These are phyloP conservation scores for Gynostemma pentaphyllum DNA, from an alignment of 306 rosid species.

Conservation along the genomic window DNA sequence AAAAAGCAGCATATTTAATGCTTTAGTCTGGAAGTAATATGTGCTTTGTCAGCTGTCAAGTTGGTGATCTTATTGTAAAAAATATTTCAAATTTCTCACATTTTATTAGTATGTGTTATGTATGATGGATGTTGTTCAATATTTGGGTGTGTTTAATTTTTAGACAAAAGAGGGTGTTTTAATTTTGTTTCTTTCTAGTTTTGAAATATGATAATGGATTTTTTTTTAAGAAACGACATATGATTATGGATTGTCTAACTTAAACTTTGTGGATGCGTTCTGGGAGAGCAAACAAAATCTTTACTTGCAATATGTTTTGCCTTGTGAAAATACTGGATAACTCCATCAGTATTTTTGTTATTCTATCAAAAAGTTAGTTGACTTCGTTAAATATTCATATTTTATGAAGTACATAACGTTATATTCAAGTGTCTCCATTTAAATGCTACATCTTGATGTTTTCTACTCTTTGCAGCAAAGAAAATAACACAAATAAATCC, in stretches of 20 bases:
- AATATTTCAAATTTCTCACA: too few species aligned
- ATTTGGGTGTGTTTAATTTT: not conserved
- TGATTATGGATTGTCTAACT: not conserved
- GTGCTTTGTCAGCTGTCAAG: too few species aligned
- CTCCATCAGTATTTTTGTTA: not conserved
- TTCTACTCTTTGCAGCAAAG: constrained; percentile 50
- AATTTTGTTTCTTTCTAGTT: too few species aligned
- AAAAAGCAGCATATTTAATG: too few species aligned
- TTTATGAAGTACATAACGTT: not conserved
- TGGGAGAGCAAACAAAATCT: not conserved
- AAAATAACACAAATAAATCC: constrained; percentile 36
- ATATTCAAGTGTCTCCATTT: not conserved
- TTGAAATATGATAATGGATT: not conserved
- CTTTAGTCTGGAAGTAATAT: too few species aligned
- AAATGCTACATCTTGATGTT: not conserved
- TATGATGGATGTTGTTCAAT: not conserved
- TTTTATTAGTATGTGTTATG: too few species aligned
- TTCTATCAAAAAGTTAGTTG: not conserved
- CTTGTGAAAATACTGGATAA: not conserved
- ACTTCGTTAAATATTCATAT: not conserved
- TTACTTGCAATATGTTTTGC: not conserved
- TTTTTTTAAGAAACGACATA: too few species aligned
- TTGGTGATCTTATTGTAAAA: too few species aligned
- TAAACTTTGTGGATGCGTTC: not conserved
- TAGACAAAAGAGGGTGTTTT: too few species aligned